Percentiles rank a stretch among this genome's conserved stretches.
phyloP scores from a whole-genome alignment of 2,329 filamentous ascomycete genomes.

The Hymenoscyphus fructigenus region DNA sequence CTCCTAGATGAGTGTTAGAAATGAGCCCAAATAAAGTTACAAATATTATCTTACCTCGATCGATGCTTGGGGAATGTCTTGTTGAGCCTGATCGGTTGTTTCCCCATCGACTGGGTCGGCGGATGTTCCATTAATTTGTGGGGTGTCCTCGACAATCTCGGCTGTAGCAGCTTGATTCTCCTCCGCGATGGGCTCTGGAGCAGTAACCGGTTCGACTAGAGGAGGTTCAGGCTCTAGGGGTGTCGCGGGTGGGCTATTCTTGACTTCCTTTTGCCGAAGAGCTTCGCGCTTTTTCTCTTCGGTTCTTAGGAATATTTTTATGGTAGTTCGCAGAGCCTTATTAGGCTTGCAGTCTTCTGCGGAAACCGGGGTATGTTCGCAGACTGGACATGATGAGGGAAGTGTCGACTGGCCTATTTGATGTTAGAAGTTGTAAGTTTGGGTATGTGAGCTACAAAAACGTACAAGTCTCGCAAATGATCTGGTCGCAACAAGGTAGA shows the following conservation, averaged over 20 bases:
- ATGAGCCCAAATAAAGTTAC: background rate
- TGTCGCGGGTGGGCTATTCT: conserved; percentile 38
- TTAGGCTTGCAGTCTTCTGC: conserved; percentile 84
- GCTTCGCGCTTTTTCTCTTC: conserved; percentile 86
- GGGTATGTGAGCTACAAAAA: conserved; percentile 5
- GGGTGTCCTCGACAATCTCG: conserved; percentile 7
- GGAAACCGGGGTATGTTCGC: conserved; percentile 86
- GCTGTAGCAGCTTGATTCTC: background rate
- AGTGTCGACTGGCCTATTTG: conserved; percentile 70
- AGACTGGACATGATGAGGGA: conserved; percentile 82
- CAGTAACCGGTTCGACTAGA: conserved; percentile 19
- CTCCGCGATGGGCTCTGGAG: conserved; percentile 7
- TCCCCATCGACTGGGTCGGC: conserved; percentile 16
- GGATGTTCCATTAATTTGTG: conserved; percentile 11
- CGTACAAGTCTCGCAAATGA: conserved; percentile 86
- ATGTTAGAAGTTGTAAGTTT: conserved; percentile 19
- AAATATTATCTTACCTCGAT: conserved; percentile 37
- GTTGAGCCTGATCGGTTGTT: conserved; percentile 28
- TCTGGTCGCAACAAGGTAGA: conserved; percentile 91
- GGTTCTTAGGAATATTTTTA: conserved; percentile 86
- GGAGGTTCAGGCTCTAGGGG: conserved; percentile 29
- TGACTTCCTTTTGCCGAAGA: conserved; percentile 46
- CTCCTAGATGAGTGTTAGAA: conserved; percentile 32
- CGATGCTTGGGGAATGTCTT: conserved; percentile 40
- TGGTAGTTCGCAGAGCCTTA: conserved; percentile 87